Evolutionary conservation across 305 asterid species (phyloP).

Genomic region (Solanum hybrid): DNA sequence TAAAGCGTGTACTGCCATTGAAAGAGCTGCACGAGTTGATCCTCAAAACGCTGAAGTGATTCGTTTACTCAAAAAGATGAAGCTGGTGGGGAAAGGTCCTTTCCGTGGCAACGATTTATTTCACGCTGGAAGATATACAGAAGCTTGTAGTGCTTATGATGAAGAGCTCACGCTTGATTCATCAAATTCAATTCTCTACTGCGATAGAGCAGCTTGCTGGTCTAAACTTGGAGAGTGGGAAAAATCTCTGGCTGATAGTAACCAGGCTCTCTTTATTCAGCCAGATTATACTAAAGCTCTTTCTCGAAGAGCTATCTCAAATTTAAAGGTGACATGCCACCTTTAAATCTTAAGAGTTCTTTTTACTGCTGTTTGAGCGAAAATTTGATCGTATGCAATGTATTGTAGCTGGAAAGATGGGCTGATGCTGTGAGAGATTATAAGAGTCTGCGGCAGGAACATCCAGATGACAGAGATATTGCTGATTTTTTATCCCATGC

Average conservation of each 20-base stretch:
- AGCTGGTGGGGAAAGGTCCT: conserved; percentile 36
- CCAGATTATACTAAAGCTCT: conserved; percentile 85
- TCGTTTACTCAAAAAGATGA: conserved; percentile 35
- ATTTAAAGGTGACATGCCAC: conserved; percentile 42
- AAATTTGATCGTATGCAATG: neutral
- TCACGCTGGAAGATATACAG: conserved; percentile 64
- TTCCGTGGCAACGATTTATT: conserved; percentile 72
- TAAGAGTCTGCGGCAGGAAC: conserved; percentile 41
- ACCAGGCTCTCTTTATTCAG: conserved; percentile 59
- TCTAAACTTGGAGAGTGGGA: conserved; percentile 75
- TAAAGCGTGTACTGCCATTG: conserved; percentile 40
- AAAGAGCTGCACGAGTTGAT: conserved; percentile 58
- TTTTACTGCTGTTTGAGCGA: neutral
- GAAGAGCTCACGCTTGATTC: conserved; percentile 68
- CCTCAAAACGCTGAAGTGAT: conserved; percentile 44
- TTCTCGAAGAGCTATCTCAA: conserved; percentile 75
- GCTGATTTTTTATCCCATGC: conserved; percentile 53
- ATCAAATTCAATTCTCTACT: conserved; percentile 64
- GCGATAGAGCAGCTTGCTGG: conserved; percentile 95
- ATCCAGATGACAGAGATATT: conserved; percentile 47
- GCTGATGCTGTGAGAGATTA: conserved; percentile 59
- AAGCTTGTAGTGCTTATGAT: conserved; percentile 77
- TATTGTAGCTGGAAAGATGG: conserved; percentile 60
- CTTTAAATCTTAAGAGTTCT: neutral
- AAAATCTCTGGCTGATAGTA: conserved; percentile 68